Percentiles rank a stretch among this genome's conserved stretches.
Evolutionary conservation across 768 basidiomycete species (phyloP).

Genomic region (Megacollybia marginata): DNA sequence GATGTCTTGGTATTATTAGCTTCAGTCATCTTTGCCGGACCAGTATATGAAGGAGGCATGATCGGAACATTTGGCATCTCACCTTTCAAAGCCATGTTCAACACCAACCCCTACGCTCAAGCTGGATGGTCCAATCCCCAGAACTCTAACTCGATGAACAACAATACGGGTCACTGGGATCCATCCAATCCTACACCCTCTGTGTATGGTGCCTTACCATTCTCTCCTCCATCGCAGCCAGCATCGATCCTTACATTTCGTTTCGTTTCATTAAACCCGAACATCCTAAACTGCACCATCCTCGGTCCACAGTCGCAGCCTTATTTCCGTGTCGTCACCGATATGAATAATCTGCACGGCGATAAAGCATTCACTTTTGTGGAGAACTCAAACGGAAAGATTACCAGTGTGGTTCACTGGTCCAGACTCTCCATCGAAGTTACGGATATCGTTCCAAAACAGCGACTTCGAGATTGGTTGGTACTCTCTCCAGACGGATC

Average conservation of each 20-base stretch:
- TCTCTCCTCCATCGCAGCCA: conserved; percentile 10
- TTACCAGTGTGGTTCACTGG: conserved; percentile 36
- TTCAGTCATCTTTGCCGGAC: too few species aligned
- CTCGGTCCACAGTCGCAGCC: conserved; percentile 33
- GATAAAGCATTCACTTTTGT: conserved; percentile 28
- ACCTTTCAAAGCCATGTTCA: neutral
- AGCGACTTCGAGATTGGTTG: conserved; percentile 32
- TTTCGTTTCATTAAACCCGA: conserved; percentile 33
- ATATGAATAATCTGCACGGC: conserved; percentile 14
- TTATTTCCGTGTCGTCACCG: conserved; percentile 31
- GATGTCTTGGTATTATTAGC: too few species aligned
- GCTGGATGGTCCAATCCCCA: conserved; percentile 1
- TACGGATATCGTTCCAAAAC: conserved; percentile 24
- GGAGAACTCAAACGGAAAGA: conserved; percentile 27
- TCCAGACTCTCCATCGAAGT: conserved; percentile 24
- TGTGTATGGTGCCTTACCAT: conserved; percentile 37
- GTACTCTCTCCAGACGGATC: conserved; percentile 25
- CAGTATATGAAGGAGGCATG: too few species aligned
- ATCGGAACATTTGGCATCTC: too few species aligned
- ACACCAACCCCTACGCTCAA: conserved; percentile 6
- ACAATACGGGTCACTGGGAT: neutral
- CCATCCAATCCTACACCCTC: conserved; percentile 22
- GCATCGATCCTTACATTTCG: conserved; percentile 25
- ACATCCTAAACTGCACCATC: conserved; percentile 35
- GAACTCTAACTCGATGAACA: neutral